Conservation (phyloP, 768 basidiomycete genomes). For the Galerina sulciceps region DNA sequence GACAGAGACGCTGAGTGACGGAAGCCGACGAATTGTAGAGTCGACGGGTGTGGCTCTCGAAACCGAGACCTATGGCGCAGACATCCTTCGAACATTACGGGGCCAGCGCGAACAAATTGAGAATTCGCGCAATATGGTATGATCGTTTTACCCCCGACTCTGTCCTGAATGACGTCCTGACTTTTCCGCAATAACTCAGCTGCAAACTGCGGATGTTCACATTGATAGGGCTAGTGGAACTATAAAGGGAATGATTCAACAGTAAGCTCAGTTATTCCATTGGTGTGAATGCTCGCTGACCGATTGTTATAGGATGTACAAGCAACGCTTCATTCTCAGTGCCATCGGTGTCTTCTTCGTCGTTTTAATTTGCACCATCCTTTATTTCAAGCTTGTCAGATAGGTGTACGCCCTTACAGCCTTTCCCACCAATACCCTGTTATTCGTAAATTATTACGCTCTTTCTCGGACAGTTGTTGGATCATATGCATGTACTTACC, state of each 20-base stretch:
- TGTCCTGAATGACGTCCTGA: not conserved
- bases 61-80: constrained; percentile 89
- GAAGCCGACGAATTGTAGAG: constrained; percentile 72
- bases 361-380: constrained; percentile 70
- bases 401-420: not conserved
- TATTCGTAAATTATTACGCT: constrained; percentile 2
- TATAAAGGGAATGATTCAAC: constrained; percentile 88
- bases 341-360: constrained; percentile 81
- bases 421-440: not conserved
- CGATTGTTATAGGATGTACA: constrained; percentile 69
- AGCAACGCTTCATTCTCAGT: constrained; percentile 80
- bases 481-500: not conserved
- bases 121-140: constrained; percentile 83
- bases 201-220: constrained; percentile 78
- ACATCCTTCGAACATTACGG: constrained; percentile 80
- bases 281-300: no score
- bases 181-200: constrained; percentile 43
- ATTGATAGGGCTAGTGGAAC: constrained; percentile 90
- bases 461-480: not conserved
- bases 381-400: constrained; percentile 60
- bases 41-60: constrained; percentile 89
- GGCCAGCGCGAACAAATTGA: constrained; percentile 91
- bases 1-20: constrained; percentile 74
- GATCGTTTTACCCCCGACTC: constrained; percentile 25
- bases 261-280: no score